Conservation (phyloP, 441 rosid genomes). For the Rhodomyrtus psidioides region DNA sequence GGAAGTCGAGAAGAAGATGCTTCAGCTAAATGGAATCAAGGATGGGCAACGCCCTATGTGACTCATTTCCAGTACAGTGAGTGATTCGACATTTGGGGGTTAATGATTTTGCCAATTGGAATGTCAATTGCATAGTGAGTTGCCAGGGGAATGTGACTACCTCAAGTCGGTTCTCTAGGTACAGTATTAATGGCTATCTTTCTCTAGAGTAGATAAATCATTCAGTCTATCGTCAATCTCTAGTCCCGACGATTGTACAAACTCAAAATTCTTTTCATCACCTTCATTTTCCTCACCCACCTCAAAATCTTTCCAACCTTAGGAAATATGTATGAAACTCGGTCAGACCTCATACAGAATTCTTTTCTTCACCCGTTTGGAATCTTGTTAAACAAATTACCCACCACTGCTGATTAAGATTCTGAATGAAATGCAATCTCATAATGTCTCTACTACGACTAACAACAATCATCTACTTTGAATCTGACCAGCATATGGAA, state of each 20-base stretch:
- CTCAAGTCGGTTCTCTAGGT: background rate
- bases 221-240: background rate
- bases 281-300: background rate
- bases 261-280: background rate
- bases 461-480: background rate
- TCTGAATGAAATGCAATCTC: background rate
- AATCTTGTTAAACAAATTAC: background rate
- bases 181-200: background rate
- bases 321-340: background rate
- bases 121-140: background rate
- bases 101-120: background rate
- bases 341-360: background rate
- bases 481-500: background rate
- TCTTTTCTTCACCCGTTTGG: background rate
- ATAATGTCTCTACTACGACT: fast-evolving
- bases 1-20: background rate
- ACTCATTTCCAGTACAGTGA: background rate
- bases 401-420: background rate
- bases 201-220: background rate
- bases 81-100: background rate
- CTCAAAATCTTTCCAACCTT: background rate
- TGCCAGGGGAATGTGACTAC: background rate
- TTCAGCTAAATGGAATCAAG: background rate
- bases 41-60: background rate
- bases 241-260: background rate